Base-by-base conservation (phyloP, 176 grass and related monocot genomes). In the Urochloa ruziziensis region DNA sequence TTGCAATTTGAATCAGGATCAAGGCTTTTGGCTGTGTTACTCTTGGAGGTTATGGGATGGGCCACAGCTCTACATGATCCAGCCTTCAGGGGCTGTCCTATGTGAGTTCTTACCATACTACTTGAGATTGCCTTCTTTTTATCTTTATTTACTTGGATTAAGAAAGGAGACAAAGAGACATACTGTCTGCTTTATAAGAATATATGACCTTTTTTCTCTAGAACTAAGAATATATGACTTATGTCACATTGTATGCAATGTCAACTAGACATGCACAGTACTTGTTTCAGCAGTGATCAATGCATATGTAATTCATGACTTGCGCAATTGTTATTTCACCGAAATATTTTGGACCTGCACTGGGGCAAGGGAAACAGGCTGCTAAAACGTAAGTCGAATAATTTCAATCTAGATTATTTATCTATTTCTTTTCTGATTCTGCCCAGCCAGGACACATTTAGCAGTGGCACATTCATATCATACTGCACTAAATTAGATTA, bases 41-140 rank as follows among this genome's bases (percentile, higher is more conserved):
- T 91, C 83, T 93, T 88, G 91, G 91, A 89, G 89, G 94, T 60
- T 97, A 93, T 88, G 89, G 79, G 91, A 91, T 81, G 86, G 89
- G n/a, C 91, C 91, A 36, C 89, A 93, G 61, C 74, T 93, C 29
- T 93, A 93, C 84, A 88, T 91, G 84, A 74, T 92, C 12, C 80
- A 93, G 39, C 86, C 88, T 30, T 93, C 83, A 44, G 86, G 86
- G 91, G 24, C 42, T 93, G 28, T 91, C 77, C n/a, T 96, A 88
- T 39, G 88, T 91, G 46, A 89, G 91, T 80, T 82, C 6, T 29
- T 39, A 54, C 59, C 25, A 14, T 73, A 42, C 58, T 57, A 32
- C 68, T 79, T 37, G 29, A 59, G 48, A 64, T 67, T 46, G 21
- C 33, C 61, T 60, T 80, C 29, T 35, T 80, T 74, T 69, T 79